Evolutionary conservation across 192 early-diverging fungal genomes (phyloP).

Genomic region (Backusella westeae): DNA sequence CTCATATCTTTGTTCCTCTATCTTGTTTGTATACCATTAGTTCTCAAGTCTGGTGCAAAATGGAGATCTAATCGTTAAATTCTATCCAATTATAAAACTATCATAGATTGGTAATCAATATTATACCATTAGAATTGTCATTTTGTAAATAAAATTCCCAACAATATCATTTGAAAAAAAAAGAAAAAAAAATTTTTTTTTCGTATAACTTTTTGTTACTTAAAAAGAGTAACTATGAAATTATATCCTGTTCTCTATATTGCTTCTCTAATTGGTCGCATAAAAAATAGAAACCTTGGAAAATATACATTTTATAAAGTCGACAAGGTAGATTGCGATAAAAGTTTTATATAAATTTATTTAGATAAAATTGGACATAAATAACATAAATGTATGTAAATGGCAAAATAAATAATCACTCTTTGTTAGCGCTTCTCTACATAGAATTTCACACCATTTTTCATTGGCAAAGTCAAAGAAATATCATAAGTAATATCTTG

Average conservation of each 20-base stretch:
- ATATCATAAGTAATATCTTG: constrained; percentile 28
- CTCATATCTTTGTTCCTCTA: not conserved
- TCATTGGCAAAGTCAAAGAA: constrained; percentile 33
- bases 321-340: too few relatives aligned
- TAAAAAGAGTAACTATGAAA: not conserved
- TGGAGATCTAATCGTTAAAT: not conserved
- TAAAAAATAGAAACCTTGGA: too few relatives aligned
- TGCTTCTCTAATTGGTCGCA: too few relatives aligned
- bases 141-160: not conserved
- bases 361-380: not conserved
- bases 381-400: not conserved
- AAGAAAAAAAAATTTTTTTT: too few relatives aligned
- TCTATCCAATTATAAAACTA: not conserved
- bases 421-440: constrained; percentile 18
- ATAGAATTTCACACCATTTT: constrained; percentile 24
- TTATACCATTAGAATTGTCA: not conserved
- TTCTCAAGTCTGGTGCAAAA: constrained; percentile 2
- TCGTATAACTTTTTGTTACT: not conserved
- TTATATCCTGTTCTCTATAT: too few relatives aligned
- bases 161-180: not conserved
- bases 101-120: not conserved
- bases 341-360: too few relatives aligned
- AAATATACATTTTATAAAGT: too few relatives aligned
- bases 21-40: constrained; percentile 11
- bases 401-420: not conserved